phyloP scores from a whole-genome alignment of 2,329 filamentous ascomycete species.

The Ceratocystis colombiana region DNA sequence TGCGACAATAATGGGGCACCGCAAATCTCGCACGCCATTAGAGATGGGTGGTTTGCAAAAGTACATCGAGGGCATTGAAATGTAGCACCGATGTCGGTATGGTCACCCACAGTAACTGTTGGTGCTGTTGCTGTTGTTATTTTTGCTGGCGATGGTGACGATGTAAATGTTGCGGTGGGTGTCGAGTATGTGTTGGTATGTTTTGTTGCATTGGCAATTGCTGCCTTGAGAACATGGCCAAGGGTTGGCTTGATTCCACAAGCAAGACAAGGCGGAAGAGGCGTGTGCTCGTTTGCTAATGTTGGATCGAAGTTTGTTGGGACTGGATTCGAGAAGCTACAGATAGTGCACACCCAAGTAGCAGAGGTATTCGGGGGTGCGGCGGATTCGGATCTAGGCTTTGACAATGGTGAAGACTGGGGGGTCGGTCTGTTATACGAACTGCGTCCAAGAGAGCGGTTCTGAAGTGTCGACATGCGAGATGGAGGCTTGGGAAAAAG shows the following conservation, averaged over 20 bases:
- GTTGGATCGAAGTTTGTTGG: slow-evolving; percentile 87
- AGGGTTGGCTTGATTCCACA: slow-evolving; percentile 90
- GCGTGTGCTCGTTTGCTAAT: slow-evolving; percentile 67
- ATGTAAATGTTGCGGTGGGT: background rate
- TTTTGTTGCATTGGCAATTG: slow-evolving; percentile 63
- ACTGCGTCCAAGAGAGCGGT: slow-evolving; percentile 6
- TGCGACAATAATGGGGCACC: slow-evolving; percentile 60
- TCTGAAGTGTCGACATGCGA: slow-evolving; percentile 35
- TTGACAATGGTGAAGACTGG: slow-evolving; percentile 1
- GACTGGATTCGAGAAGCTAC: slow-evolving; percentile 85
- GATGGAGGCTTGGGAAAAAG: slow-evolving; percentile 72
- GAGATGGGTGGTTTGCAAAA: slow-evolving; percentile 82
- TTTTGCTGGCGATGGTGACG: too few relatives aligned
- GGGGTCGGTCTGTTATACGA: background rate
- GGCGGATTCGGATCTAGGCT: background rate
- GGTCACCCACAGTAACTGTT: background rate
- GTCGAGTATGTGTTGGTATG: slow-evolving; percentile 30
- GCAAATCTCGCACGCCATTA: slow-evolving; percentile 83
- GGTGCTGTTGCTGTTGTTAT: background rate
- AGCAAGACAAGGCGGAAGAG: slow-evolving; percentile 74
- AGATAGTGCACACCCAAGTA: slow-evolving; percentile 94
- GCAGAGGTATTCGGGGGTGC: slow-evolving; percentile 42
- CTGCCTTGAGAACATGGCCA: slow-evolving; percentile 72
- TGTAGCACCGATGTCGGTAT: slow-evolving; percentile 25
- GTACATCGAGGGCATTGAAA: slow-evolving; percentile 79